Conservation (phyloP, 768 basidiomycete genomes). For the Daedalea quercina region DNA sequence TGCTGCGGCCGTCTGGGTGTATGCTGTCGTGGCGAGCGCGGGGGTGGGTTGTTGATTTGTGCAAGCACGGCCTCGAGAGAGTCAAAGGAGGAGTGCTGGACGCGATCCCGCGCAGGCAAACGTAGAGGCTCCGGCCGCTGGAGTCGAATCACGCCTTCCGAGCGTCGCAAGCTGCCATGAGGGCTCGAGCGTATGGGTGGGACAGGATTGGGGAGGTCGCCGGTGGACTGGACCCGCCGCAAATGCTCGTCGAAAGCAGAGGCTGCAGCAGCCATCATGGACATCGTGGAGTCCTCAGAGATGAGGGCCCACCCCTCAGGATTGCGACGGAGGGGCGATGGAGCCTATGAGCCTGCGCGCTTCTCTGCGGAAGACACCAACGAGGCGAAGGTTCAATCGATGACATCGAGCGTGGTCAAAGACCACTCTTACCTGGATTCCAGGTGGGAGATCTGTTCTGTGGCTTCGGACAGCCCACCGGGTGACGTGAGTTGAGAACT, state of each 20-base stretch:
- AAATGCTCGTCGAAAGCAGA: constrained; percentile 2
- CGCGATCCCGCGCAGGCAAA: background rate
- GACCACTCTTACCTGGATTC: background rate
- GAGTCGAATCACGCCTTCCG: background rate
- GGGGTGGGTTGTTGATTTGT: background rate
- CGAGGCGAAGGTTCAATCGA: constrained; percentile 2
- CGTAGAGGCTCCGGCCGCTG: background rate
- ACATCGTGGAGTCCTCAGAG: background rate
- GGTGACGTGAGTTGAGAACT: too few relatives aligned
- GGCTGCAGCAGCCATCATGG: background rate
- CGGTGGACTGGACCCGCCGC: constrained; percentile 11
- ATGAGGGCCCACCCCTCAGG: background rate
- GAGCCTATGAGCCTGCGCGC: background rate
- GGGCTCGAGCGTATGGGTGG: background rate
- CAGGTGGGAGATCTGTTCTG: background rate
- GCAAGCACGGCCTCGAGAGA: background rate
- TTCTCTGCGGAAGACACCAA: background rate
- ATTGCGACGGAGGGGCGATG: background rate
- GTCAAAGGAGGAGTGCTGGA: background rate
- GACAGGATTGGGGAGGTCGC: constrained; percentile 5
- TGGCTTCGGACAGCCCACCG: too few relatives aligned
- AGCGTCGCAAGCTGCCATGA: background rate
- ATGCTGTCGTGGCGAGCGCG: background rate
- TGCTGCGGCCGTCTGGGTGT: background rate
- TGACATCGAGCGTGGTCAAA: background rate